A percentile compares a stretch with the other conserved stretches of the same genome.
phyloP scores from a whole-genome alignment of 2,329 filamentous ascomycete species.

The Hyphodiscus sp. region DNA sequence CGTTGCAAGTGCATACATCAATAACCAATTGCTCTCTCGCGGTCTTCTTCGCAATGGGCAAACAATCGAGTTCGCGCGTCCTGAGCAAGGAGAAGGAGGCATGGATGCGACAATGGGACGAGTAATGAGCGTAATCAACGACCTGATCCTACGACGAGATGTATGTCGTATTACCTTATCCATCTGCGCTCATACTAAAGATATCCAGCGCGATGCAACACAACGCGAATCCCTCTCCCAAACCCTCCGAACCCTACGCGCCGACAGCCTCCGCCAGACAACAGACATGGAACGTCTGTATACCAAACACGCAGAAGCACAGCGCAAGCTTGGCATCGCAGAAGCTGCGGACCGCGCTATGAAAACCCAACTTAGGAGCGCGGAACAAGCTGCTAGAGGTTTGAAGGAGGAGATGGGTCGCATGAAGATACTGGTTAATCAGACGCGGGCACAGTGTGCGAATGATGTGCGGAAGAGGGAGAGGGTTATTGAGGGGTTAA shows the following conservation, averaged over 20 bases:
- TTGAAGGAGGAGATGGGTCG: slow-evolving; percentile 78
- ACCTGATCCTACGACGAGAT: slow-evolving; percentile 83
- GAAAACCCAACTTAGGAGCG: slow-evolving; percentile 62
- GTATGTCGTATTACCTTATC: slow-evolving; percentile 43
- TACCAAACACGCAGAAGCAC: slow-evolving; percentile 47
- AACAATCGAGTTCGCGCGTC: slow-evolving; percentile 74
- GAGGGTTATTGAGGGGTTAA: slow-evolving; percentile 79
- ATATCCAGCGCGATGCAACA: slow-evolving; percentile 71
- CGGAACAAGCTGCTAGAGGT: slow-evolving; percentile 67
- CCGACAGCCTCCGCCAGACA: slow-evolving; percentile 67
- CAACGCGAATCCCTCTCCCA: slow-evolving; percentile 77
- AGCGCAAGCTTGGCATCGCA: slow-evolving; percentile 48
- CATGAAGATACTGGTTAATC: slow-evolving; percentile 71
- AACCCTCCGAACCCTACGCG: slow-evolving; percentile 69
- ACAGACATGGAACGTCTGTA: slow-evolving; percentile 56
- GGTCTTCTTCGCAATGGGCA: slow-evolving; percentile 62
- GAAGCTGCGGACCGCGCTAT: slow-evolving; percentile 67
- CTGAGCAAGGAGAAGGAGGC: slow-evolving; percentile 55
- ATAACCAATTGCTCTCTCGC: slow-evolving; percentile 62
- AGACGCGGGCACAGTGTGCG: slow-evolving; percentile 79
- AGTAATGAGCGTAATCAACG: slow-evolving; percentile 90
- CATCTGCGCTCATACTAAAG: background rate
- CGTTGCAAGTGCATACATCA: slow-evolving; percentile 63
- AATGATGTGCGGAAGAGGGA: slow-evolving; percentile 90
- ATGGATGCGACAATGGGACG: slow-evolving; percentile 68